phyloP scores from a whole-genome alignment of 805 yeast genomes.

The Pichia californica region DNA sequence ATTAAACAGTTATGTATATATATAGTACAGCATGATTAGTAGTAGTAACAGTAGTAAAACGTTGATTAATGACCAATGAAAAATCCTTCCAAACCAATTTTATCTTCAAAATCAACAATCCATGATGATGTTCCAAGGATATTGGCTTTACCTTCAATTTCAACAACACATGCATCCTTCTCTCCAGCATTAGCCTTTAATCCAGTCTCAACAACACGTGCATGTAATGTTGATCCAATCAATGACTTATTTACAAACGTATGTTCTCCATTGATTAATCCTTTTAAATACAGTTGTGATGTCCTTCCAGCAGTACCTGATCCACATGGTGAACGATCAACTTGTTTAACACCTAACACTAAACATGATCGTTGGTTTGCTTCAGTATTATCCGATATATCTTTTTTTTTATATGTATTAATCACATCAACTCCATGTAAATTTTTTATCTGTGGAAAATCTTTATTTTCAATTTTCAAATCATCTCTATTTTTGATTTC shows the following conservation, averaged over 20 bases:
- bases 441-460: slow-evolving; percentile 20
- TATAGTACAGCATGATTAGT: too few relatives aligned
- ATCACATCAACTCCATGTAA: slow-evolving; percentile 21
- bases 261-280: slow-evolving; percentile 3
- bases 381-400: slow-evolving; percentile 11
- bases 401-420: slow-evolving; percentile 8
- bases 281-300: slow-evolving; percentile 18
- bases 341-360: slow-evolving; percentile 22
- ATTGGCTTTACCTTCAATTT: slow-evolving; percentile 23
- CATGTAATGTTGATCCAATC: slow-evolving; percentile 21
- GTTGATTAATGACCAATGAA: slow-evolving; percentile 13
- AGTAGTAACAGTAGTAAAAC: too few relatives aligned
- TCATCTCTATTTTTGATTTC: slow-evolving; percentile 7
- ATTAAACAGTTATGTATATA: too few relatives aligned
- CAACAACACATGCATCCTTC: slow-evolving; percentile 19
- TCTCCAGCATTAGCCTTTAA: slow-evolving; percentile 16
- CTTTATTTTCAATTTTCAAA: slow-evolving; percentile 15
- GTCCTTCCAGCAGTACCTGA: slow-evolving; percentile 26
- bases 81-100: slow-evolving; percentile 18
- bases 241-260: slow-evolving; percentile 21
- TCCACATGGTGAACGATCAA: slow-evolving; percentile 27
- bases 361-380: slow-evolving; percentile 18
- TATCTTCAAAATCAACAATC: slow-evolving; percentile 20
- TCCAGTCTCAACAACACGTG: slow-evolving; percentile 14
- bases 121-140: slow-evolving; percentile 20